Conservation (phyloP, 1,139 yeast genomes). For the Blastobotrys capitulatus region DNA sequence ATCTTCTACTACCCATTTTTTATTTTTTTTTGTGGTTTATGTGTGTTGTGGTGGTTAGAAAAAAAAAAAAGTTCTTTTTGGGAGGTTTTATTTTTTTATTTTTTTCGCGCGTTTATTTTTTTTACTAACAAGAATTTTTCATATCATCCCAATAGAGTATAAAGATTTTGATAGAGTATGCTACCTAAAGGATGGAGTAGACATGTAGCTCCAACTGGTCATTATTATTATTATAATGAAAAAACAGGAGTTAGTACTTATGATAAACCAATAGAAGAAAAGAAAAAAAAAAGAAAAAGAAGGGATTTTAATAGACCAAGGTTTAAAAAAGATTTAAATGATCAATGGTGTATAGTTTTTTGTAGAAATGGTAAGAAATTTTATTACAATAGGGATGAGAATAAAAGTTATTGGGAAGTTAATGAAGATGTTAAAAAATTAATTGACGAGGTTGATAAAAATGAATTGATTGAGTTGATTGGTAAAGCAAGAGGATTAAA, state of each 20-base stretch:
- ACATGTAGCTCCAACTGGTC: constrained; percentile 34
- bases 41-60: constrained; percentile 1
- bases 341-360: constrained; percentile 42
- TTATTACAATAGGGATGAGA: constrained; percentile 35
- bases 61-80: not conserved
- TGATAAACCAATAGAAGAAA: constrained; percentile 20
- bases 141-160: not conserved
- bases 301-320: constrained; percentile 17
- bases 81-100: not conserved
- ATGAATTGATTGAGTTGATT: constrained; percentile 36
- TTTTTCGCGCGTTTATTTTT: not conserved
- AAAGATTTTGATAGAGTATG: not conserved
- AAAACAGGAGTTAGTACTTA: constrained; percentile 30
- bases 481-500: constrained; percentile 45
- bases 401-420: constrained; percentile 37
- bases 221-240: constrained; percentile 29
- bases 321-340: constrained; percentile 21
- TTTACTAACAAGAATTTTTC: not conserved
- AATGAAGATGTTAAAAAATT: constrained; percentile 29
- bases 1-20: constrained; percentile 62
- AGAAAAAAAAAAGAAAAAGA: not conserved
- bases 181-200: constrained; percentile 30
- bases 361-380: constrained; percentile 43
- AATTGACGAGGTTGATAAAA: constrained; percentile 33
- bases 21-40: not conserved